Conservation (phyloP, 2,329 filamentous ascomycete species). For the Dothistroma pini region DNA sequence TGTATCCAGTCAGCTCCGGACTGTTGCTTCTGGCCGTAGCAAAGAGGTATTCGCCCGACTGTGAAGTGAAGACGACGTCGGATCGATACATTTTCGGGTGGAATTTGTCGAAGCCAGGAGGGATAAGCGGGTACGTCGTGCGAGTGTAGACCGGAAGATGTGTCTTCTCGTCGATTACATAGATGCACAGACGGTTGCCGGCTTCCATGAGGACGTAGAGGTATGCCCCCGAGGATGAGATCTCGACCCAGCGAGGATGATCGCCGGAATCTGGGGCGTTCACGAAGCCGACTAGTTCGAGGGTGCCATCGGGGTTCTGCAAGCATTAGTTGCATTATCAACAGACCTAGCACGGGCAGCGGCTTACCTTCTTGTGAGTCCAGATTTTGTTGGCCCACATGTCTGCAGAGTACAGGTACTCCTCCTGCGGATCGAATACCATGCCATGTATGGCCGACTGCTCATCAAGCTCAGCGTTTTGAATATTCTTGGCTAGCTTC, state of each 20-base stretch:
- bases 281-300: conserved; percentile 68
- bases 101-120: conserved; percentile 58
- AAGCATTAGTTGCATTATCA: background rate
- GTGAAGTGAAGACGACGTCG: conserved; percentile 73
- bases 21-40: conserved; percentile 78
- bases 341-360: background rate
- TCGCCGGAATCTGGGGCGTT: conserved; percentile 68
- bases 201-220: conserved; percentile 86
- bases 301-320: conserved; percentile 52
- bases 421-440: conserved; percentile 72
- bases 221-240: conserved; percentile 73
- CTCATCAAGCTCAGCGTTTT: conserved; percentile 69
- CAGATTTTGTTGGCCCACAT: conserved; percentile 76
- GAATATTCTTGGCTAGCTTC: conserved; percentile 60
- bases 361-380: conserved; percentile 65
- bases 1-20: conserved; percentile 73
- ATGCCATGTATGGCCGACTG: conserved; percentile 75
- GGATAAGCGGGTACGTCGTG: conserved; percentile 73
- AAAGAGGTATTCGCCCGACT: conserved; percentile 71
- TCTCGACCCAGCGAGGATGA: conserved; percentile 84
- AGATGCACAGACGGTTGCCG: conserved; percentile 79
- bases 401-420: conserved; percentile 75
- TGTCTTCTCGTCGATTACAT: conserved; percentile 70
- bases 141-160: conserved; percentile 76
- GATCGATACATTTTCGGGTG: conserved; percentile 70